These are phyloP conservation scores for Fusarium neocosmosporiellum DNA, from an alignment of 2,329 filamentous ascomycete genomes.

Conservation along the genomic window DNA sequence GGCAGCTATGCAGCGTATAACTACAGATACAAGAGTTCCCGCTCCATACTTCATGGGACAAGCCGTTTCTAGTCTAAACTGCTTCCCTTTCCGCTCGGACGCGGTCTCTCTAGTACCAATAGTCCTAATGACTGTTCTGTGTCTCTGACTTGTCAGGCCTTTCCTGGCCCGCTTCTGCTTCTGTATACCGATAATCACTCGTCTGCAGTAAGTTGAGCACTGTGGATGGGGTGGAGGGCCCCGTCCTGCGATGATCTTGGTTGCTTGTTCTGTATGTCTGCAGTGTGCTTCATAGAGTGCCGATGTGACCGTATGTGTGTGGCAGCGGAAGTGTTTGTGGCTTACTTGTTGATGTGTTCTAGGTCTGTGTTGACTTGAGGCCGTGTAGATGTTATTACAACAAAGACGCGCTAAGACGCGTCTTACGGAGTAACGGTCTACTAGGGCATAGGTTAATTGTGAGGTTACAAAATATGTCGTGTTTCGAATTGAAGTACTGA, in stretches of 20 bases:
- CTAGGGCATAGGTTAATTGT: background rate
- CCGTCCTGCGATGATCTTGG: background rate
- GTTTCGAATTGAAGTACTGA: background rate
- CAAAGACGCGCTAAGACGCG: background rate
- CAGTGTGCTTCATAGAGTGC: background rate
- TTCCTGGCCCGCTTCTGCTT: slow-evolving; percentile 43
- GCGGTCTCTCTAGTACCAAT: background rate
- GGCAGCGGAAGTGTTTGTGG: background rate
- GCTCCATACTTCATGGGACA: background rate
- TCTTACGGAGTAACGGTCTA: background rate
- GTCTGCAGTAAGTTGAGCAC: slow-evolving; percentile 23
- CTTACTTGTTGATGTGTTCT: background rate
- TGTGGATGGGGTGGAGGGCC: background rate
- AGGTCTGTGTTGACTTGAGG: background rate
- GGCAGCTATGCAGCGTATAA: background rate
- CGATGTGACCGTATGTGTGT: background rate
- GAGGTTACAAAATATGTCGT: background rate
- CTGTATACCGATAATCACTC: slow-evolving; percentile 42
- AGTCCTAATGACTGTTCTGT: slow-evolving; percentile 40
- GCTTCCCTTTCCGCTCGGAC: background rate
- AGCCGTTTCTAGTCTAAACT: background rate
- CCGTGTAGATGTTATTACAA: background rate
- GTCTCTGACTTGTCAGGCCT: slow-evolving; percentile 42
- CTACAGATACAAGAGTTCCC: background rate
- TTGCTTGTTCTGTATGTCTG: background rate